These are phyloP conservation scores for Xylaria polymorpha DNA, from an alignment of 2,329 filamentous ascomycete species.

Conservation along the genomic window DNA sequence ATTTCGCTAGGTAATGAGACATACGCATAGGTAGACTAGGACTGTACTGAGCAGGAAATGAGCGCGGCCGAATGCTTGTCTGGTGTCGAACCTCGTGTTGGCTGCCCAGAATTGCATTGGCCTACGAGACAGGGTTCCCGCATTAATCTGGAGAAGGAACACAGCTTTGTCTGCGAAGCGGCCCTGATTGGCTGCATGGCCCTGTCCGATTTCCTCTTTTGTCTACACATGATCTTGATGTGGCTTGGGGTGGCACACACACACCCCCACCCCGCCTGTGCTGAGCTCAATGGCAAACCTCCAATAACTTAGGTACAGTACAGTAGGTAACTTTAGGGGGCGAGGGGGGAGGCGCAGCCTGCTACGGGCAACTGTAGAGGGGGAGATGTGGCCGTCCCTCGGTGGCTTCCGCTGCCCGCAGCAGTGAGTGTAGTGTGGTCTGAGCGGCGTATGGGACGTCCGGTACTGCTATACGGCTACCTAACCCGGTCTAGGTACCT, in stretches of 20 bases:
- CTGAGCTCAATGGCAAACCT: not conserved
- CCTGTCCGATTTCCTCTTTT: conserved; percentile 38
- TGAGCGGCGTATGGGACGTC: not conserved
- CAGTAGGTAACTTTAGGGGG: conserved; percentile 12
- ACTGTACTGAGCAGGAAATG: conserved; percentile 16
- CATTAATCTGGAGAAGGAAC: conserved; percentile 16
- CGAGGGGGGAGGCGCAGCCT: too few species aligned
- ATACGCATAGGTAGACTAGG: not conserved
- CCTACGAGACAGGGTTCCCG: conserved; percentile 2
- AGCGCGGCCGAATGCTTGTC: conserved; percentile 26
- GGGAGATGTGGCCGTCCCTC: conserved; percentile 25
- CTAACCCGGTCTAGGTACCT: not conserved
- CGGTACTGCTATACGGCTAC: not conserved
- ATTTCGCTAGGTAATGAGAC: conserved; percentile 15
- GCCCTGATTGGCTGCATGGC: conserved; percentile 33
- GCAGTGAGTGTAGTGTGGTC: not conserved
- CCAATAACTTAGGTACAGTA: too few species aligned
- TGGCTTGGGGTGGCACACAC: conserved; percentile 30
- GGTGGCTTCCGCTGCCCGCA: conserved; percentile 31
- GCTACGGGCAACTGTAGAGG: not conserved
- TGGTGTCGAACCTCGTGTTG: conserved; percentile 31
- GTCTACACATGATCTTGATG: conserved; percentile 20
- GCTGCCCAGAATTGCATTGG: conserved; percentile 28
- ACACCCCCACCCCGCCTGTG: not conserved
- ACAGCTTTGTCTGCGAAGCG: conserved; percentile 5